A percentile compares a stretch with the other conserved stretches of the same genome.
Conservation (phyloP, 306 rosid species). For the Gastrolobium villosum region DNA sequence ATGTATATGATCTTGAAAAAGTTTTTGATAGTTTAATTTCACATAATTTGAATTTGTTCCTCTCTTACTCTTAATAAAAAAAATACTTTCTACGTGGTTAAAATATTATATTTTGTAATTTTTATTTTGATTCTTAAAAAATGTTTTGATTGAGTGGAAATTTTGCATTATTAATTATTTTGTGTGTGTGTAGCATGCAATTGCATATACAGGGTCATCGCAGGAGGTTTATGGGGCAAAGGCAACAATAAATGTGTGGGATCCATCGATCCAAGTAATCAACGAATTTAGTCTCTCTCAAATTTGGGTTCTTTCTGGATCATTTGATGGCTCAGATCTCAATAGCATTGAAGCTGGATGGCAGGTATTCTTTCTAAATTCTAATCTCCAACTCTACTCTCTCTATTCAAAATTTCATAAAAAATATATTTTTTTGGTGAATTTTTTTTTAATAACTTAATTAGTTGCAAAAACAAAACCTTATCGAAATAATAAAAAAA, state of each 20-base stretch:
- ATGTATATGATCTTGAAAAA: no score
- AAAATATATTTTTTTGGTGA: no score
- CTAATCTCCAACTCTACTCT: background rate
- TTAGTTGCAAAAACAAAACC: background rate
- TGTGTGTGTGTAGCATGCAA: constrained; percentile 73
- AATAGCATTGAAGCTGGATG: constrained; percentile 99
- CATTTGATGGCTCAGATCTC: constrained; percentile 96
- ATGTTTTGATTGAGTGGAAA: background rate
- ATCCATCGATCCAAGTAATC: constrained; percentile 73
- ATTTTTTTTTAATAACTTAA: background rate
- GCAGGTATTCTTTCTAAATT: constrained; percentile 71
- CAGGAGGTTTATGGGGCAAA: constrained; percentile 83
- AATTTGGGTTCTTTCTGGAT: constrained; percentile 94
- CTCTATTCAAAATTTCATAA: background rate
- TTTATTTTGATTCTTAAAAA: background rate
- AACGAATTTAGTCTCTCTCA: constrained; percentile 96
- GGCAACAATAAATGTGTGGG: constrained; percentile 97
- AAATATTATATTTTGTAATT: background rate
- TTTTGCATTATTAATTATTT: background rate
- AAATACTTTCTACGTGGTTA: background rate
- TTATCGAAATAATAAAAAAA: background rate
- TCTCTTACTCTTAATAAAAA: background rate
- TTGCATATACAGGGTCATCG: constrained; percentile 78
- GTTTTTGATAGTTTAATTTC: background rate
- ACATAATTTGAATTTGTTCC: background rate